Evolutionary conservation across 192 early-diverging fungal genomes (phyloP).

Genomic region (Gigaspora rosea): DNA sequence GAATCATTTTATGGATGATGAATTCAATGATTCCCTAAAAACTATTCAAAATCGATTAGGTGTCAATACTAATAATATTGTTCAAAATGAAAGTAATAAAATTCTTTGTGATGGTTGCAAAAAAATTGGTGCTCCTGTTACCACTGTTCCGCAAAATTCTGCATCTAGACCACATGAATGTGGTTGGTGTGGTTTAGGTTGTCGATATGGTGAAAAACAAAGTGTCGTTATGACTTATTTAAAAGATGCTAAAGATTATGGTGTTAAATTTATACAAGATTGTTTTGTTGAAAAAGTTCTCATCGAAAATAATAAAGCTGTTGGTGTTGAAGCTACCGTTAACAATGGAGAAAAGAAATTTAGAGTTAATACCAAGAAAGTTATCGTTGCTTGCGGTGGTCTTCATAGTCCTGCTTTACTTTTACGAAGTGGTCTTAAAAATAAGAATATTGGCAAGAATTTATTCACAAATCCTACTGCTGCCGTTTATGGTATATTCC

Average conservation of each 20-base stretch:
- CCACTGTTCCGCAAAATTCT: conserved; percentile 70
- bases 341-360: conserved; percentile 38
- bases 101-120: conserved; percentile 69
- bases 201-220: conserved; percentile 72
- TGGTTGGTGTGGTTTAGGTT: conserved; percentile 70
- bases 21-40: conserved; percentile 54
- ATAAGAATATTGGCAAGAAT: conserved; percentile 69
- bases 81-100: conserved; percentile 66
- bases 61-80: conserved; percentile 51
- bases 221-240: conserved; percentile 67
- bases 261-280: conserved; percentile 62
- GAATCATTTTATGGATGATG: conserved; percentile 57
- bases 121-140: conserved; percentile 58
- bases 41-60: conserved; percentile 57
- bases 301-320: conserved; percentile 54
- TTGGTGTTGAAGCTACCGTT: conserved; percentile 55
- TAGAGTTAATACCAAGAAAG: conserved; percentile 52
- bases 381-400: conserved; percentile 64
- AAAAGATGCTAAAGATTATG: conserved; percentile 62
- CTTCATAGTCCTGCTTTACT: conserved; percentile 69
- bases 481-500: conserved; percentile 67
- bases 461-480: conserved; percentile 65
- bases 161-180: conserved; percentile 54
- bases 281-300: conserved; percentile 59
- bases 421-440: conserved; percentile 64